These are phyloP conservation scores for Globisporangium cylindrosporum DNA, from an alignment of 352 stramenopile species.

Conservation along the genomic window DNA sequence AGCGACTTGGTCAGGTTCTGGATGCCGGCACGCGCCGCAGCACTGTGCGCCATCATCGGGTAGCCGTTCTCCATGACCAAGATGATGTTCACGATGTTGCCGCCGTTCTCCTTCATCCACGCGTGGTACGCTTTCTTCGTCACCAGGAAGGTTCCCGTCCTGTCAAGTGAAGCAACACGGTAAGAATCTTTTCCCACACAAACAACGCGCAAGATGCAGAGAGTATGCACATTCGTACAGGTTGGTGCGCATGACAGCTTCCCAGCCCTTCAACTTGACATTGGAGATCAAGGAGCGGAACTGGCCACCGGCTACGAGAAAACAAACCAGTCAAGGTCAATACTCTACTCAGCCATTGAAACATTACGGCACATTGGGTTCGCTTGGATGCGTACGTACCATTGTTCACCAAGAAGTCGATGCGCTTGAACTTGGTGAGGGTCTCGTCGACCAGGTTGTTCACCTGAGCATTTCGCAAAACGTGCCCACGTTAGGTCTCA, in stretches of 20 bases:
- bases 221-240: slow-evolving; percentile 33
- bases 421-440: slow-evolving; percentile 73
- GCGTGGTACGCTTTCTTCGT: slow-evolving; percentile 91
- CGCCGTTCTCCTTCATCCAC: slow-evolving; percentile 92
- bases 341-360: neutral
- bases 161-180: slow-evolving; percentile 13
- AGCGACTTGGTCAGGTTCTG: slow-evolving; percentile 94
- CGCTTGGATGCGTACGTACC: slow-evolving; percentile 22
- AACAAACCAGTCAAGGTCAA: neutral
- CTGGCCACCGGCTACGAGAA: slow-evolving; percentile 79
- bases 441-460: slow-evolving; percentile 63
- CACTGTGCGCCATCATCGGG: slow-evolving; percentile 88
- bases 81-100: slow-evolving; percentile 95
- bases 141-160: slow-evolving; percentile 90
- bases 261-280: slow-evolving; percentile 89
- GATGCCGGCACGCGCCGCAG: slow-evolving; percentile 88
- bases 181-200: neutral
- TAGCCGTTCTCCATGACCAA: slow-evolving; percentile 93
- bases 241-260: slow-evolving; percentile 92
- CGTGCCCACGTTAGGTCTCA: neutral
- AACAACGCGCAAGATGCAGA: neutral
- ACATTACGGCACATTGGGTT: neutral
- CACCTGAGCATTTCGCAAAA: slow-evolving; percentile 32
- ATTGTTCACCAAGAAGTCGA: slow-evolving; percentile 95
- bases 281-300: slow-evolving; percentile 89